Percentiles rank a stretch among this genome's conserved stretches.
Evolutionary conservation across 1,139 yeast species (phyloP).

Genomic region (Hanseniaspora uvarum): DNA sequence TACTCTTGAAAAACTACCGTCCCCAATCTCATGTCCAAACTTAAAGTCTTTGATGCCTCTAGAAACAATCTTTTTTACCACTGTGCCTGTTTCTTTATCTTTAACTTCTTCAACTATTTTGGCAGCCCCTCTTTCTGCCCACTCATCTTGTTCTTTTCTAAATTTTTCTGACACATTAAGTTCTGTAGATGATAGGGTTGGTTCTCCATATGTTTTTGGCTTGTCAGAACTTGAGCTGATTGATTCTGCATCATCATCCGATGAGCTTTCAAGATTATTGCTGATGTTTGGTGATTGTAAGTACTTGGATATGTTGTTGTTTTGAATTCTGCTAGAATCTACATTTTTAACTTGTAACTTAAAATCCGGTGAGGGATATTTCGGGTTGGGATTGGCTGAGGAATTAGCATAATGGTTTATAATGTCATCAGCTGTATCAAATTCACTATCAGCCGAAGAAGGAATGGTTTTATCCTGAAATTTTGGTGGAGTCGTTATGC

Average conservation of each 20-base stretch:
- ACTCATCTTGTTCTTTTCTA: conserved; percentile 25
- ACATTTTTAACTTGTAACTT: conserved; percentile 1
- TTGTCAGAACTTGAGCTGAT: neutral
- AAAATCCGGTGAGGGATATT: neutral
- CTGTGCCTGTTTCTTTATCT: conserved; percentile 39
- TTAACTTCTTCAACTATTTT: conserved; percentile 38
- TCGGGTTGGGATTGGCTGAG: neutral
- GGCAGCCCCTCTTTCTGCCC: conserved; percentile 44
- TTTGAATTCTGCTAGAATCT: neutral
- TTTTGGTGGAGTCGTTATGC: neutral
- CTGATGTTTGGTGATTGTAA: conserved; percentile 9
- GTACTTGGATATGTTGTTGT: neutral
- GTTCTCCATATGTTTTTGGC: neutral
- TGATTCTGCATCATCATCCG: neutral
- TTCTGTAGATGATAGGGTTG: conserved; percentile 16
- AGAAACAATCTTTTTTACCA: conserved; percentile 38
- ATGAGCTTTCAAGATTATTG: conserved; percentile 10
- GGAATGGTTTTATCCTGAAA: neutral
- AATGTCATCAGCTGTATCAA: conserved; percentile 9
- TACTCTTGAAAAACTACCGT: conserved; percentile 75
- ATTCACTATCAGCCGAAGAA: conserved; percentile 1
- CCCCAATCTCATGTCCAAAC: conserved; percentile 64
- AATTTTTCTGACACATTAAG: conserved; percentile 22
- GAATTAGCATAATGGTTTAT: conserved; percentile 7
- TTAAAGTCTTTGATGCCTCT: conserved; percentile 59